Base-by-base conservation (phyloP, 495 filamentous ascomycete species). In the Xylaria curta region DNA sequence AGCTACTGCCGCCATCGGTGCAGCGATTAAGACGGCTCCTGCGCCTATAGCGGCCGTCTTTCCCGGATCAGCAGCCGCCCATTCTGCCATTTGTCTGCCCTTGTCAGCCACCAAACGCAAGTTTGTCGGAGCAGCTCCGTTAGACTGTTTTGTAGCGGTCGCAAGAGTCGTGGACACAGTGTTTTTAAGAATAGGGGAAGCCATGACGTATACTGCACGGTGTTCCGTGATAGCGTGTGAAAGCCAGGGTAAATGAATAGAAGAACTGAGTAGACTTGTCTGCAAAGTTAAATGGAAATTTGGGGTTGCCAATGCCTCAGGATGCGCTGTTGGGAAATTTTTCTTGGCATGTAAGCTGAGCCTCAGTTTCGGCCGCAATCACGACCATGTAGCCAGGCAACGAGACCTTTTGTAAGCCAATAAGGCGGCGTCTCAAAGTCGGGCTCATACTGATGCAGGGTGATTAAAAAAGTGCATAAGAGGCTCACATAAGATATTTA, bases 21-120 rank as follows among this genome's bases (percentile, higher is more conserved):
- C 62, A 33, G 51, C 70, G 13, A 67, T 24, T 12, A 58, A 19
- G 54, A 67, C 51, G 1, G 44, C 53, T 5, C 70, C 70, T 3
- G 70, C 63, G 8, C 28, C 70, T n/a, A 66, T 10, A 8, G 40
- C 70, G 8, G 38, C 56, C 1, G 63, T 15, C 40, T 24, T 67
- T 15, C 47, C 44, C 0, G 70, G 70, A 28, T 72, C 67, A 10
- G 49, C 63, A 49, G 12, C 31, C 12, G 60, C 70, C 70, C 70
- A 72, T 17, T 67, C 62, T 26, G 21, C 33, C 6, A 44, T 53
- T 17, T 60, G 19, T 31, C 36, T 44, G 15, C 47, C 61, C 4
- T 54, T 28, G 4, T 62, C 58, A 31, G 58, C 58, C 0, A 47
- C 67, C 10, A 56, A 4, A 24, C 28, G 26, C 28, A 47, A 26